Evolutionary conservation across 2,329 filamentous ascomycete genomes (phyloP), one percentile per base, ranked within the genome.

Genomic region (Grosmannia huntii): DNA sequence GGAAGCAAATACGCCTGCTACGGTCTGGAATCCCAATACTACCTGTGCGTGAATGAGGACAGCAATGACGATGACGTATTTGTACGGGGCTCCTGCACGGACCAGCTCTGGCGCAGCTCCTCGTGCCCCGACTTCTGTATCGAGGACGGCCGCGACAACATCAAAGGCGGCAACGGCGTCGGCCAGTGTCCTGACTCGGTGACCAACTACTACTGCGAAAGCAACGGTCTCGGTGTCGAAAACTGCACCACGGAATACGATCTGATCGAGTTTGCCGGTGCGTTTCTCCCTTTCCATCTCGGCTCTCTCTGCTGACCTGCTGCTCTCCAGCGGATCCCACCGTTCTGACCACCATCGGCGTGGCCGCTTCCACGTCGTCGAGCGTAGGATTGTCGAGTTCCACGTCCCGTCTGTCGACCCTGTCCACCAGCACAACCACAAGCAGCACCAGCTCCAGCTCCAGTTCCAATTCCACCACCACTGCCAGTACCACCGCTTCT

Each of bases 261-360:
- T 14, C 3, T 52, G 16, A 33, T 52, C 19, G 27, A 31, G 10
- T 52, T 52, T 33, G 50, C 11, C 27, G 16, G 50, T 52, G 25
- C 5, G 50, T 49, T 25, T 25, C 14, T 4, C 41, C n/a, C 12
- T 2, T 49, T 10, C 9, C 12, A 4, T 36, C 33, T 36, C 33
- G 7, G 6, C 33, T 36, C 33, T 51, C 25, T 51, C 16, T 31
- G 27, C n/a, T 31, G 12, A 25, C 36, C 11, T 27, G 14, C 2
- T 27, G 14, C 2, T 14, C 16, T 46, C 27, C 28, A 63, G 62
- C 41, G 10, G 57, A 52, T 3, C 63, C 64, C 1, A 57, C 60
- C 7, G 55, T 31, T 5, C 19, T 61, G 16, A 65, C 62, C 1
- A 64, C 63, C 7, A 63, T 65, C n/a, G 64, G 63, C 44, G 57